Base-by-base conservation (phyloP, 1,284 basidiomycete species). In the Ustilago sp. region DNA sequence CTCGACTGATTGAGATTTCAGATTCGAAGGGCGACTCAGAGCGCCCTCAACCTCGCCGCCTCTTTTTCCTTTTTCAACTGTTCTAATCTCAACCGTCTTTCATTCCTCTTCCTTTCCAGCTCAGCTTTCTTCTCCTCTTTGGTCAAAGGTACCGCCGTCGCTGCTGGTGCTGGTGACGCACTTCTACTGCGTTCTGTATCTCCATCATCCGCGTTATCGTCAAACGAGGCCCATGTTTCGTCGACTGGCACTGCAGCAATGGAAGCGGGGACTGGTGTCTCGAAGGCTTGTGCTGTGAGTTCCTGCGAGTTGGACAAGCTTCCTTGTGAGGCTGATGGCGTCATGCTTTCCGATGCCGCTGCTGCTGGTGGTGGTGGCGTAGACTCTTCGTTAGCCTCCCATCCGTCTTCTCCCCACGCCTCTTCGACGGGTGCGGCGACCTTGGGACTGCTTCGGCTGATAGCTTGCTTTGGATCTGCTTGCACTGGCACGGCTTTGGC, bases 101-200 rank as follows among this genome's bases (percentile, higher is more conserved):
- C 82, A 51, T 77, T 64, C 4, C 82, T 51, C 69, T 82, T 77
- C 19, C 74, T 58, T 63, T 80, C 79, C 59, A 83, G 45, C 50
- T 82, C 74, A 0, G 79, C 80, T 45, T 74, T 71, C 65, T 78
- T 80, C 39, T 83, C 80, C 39, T 83, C 82, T 45, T 79, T 80
- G n/a, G 67, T 71, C 70, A 80, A 17, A 11, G 65, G 64, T 41
- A 53, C 59, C 4, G 66, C 69, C 8, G 36, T 56, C 15, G 65
- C 47, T 36, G 75, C 69, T 50, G 15, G 32, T 17, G 66, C 63
- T 3, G 76, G 45, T 12, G 53, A 48, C 2, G 56, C 59, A 34
- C 59, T 57, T 17, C 38, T 28, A 13, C 51, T 64, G 4, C 55
- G 43, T 12, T 50, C 36, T 12, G 45, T 47, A 0, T 53, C 43